Conservation (phyloP, 129 eudicot genomes). For the Solidago caesia region DNA sequence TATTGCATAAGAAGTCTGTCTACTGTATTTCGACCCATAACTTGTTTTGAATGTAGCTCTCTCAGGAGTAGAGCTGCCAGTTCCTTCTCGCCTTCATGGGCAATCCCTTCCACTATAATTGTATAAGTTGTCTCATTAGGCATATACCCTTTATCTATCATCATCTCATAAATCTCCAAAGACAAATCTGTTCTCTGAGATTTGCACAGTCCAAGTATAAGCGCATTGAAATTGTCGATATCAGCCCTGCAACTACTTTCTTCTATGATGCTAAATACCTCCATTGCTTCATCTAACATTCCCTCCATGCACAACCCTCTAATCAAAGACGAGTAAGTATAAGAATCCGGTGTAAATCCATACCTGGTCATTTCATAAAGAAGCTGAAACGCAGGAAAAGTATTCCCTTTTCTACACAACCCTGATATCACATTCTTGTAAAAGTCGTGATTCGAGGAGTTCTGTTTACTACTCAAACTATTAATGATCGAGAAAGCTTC, state of each 20-base stretch:
- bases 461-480: conserved; percentile 51
- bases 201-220: conserved; percentile 76
- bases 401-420: conserved; percentile 78
- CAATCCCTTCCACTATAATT: conserved; percentile 75
- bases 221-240: conserved; percentile 62
- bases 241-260: conserved; percentile 64
- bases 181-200: conserved; percentile 65
- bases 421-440: conserved; percentile 54
- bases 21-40: conserved; percentile 52
- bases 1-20: conserved; percentile 81
- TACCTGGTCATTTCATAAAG: conserved; percentile 58
- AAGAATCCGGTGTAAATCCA: conserved; percentile 71
- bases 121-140: conserved; percentile 81
- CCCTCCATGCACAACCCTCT: conserved; percentile 85
- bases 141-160: conserved; percentile 70
- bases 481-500: conserved; percentile 77
- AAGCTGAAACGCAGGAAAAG: conserved; percentile 74
- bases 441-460: conserved; percentile 49
- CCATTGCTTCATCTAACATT: conserved; percentile 61
- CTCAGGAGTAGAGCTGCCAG: conserved; percentile 58
- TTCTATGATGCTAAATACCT: conserved; percentile 54
- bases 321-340: conserved; percentile 63
- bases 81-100: conserved; percentile 61
- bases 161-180: conserved; percentile 52
- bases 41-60: conserved; percentile 51